A percentile compares a stretch with the other conserved stretches of the same genome.
Conservation (phyloP, 2,329 filamentous ascomycete species). For the Colletotrichum scovillei region DNA sequence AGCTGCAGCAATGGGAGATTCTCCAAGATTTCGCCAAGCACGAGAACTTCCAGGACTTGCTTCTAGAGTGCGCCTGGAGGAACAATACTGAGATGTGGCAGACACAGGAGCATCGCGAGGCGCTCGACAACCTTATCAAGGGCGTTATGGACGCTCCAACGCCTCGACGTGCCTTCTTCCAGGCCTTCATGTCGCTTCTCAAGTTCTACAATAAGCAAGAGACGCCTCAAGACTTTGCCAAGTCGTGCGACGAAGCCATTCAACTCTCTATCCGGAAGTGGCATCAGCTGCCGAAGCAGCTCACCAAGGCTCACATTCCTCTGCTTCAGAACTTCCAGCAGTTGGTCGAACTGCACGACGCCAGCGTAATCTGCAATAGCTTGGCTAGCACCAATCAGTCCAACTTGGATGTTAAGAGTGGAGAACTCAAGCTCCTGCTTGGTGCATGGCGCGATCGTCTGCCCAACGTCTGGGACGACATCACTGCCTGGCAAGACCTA, state of each 20-base stretch:
- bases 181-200: conserved; percentile 96
- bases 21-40: conserved; percentile 98
- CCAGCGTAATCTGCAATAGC: conserved; percentile 94
- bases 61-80: conserved; percentile 95
- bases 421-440: conserved; percentile 92
- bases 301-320: conserved; percentile 95
- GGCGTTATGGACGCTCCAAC: conserved; percentile 98
- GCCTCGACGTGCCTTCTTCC: conserved; percentile 93
- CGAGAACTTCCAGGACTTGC: conserved; percentile 96
- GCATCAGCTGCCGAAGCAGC: conserved; percentile 94
- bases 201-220: conserved; percentile 95
- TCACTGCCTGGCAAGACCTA: conserved; percentile 98
- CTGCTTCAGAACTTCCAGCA: conserved; percentile 98
- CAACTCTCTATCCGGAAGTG: conserved; percentile 98
- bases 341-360: conserved; percentile 95
- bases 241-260: conserved; percentile 95
- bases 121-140: conserved; percentile 93
- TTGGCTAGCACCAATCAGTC: conserved; percentile 83
- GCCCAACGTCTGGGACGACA: conserved; percentile 99
- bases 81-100: conserved; percentile 96
- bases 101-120: conserved; percentile 84
- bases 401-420: conserved; percentile 94
- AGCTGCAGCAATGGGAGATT: conserved; percentile 99
- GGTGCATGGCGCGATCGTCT: conserved; percentile 95
- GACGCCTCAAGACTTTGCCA: conserved; percentile 81